phyloP scores from a whole-genome alignment of 805 yeast species.

The Ogataea salicorniae region DNA sequence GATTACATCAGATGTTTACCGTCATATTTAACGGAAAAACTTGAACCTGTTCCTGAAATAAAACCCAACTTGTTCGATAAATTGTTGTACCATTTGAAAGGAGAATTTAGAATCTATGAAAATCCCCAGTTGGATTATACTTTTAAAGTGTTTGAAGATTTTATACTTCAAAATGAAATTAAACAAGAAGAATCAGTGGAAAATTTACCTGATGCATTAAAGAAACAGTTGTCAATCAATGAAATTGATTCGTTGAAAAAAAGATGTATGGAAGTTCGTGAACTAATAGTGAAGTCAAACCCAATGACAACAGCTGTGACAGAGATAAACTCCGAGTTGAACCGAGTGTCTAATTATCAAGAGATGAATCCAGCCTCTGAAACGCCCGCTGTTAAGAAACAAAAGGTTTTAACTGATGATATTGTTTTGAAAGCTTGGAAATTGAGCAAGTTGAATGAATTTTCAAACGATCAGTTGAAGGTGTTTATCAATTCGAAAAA shows the following conservation, averaged over 20 bases:
- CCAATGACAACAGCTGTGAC: slow-evolving; percentile 9
- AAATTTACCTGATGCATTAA: slow-evolving; percentile 6
- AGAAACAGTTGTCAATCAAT: slow-evolving; percentile 15
- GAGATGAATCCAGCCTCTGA: slow-evolving; percentile 6
- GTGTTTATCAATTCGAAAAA: slow-evolving; percentile 34
- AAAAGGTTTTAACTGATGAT: slow-evolving; percentile 29
- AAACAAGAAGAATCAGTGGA: slow-evolving; percentile 6
- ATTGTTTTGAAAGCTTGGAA: slow-evolving; percentile 41
- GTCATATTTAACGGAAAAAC: slow-evolving; percentile 16
- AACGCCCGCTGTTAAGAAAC: slow-evolving; percentile 8
- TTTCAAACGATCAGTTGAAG: slow-evolving; percentile 39
- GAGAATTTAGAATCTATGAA: slow-evolving; percentile 29
- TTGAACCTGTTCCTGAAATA: slow-evolving; percentile 14
- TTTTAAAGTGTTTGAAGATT: slow-evolving; percentile 57
- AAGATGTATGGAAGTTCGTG: slow-evolving; percentile 10
- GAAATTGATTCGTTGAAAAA: slow-evolving; percentile 19
- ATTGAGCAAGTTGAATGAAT: slow-evolving; percentile 27
- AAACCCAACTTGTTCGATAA: slow-evolving; percentile 18
- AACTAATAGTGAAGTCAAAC: slow-evolving; percentile 5
- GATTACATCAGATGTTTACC: slow-evolving; percentile 76
- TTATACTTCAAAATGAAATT: slow-evolving; percentile 54
- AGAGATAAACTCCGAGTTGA: slow-evolving; percentile 18
- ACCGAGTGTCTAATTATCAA: slow-evolving; percentile 20
- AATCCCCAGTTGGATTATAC: slow-evolving; percentile 70
- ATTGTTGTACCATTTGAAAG: slow-evolving; percentile 22